Percentiles rank a stretch among this genome's conserved stretches.
phyloP scores from a whole-genome alignment of 495 filamentous ascomycete genomes.

The Penicillium paxilli region DNA sequence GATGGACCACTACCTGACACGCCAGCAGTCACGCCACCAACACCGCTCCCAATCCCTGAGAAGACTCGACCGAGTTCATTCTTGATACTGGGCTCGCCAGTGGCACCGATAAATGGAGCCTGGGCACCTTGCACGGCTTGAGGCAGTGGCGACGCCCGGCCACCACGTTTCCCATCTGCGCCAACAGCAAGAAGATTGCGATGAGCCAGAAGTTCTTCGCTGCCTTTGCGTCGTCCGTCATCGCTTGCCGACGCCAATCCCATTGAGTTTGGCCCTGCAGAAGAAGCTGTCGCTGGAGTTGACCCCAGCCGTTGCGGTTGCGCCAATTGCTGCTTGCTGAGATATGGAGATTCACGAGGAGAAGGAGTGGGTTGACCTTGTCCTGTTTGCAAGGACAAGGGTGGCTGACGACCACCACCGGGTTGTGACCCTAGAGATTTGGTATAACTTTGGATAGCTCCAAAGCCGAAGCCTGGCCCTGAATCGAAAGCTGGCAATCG shows the following conservation, averaged over 20 bases:
- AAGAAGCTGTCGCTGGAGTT: slow-evolving; percentile 15
- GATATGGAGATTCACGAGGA: slow-evolving; percentile 35
- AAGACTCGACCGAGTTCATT: slow-evolving; percentile 91
- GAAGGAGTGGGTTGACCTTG: slow-evolving; percentile 37
- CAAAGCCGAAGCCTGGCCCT: slow-evolving; percentile 40
- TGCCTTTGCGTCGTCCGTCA: slow-evolving; percentile 54
- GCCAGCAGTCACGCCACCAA: slow-evolving; percentile 62
- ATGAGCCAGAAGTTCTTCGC: slow-evolving; percentile 53
- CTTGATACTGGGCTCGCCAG: slow-evolving; percentile 82
- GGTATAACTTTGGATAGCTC: slow-evolving; percentile 49
- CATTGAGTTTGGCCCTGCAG: slow-evolving; percentile 24
- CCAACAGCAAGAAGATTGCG: slow-evolving; percentile 46
- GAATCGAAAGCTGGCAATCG: slow-evolving; percentile 37
- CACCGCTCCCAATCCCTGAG: slow-evolving; percentile 84
- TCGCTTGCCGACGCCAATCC: slow-evolving; percentile 30
- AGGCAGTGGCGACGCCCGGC: slow-evolving; percentile 73
- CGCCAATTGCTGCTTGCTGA: slow-evolving; percentile 29
- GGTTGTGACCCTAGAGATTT: slow-evolving; percentile 47
- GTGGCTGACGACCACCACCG: slow-evolving; percentile 32
- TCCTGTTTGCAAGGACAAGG: slow-evolving; percentile 35
- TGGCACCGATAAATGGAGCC: slow-evolving; percentile 70
- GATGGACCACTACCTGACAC: slow-evolving; percentile 50
- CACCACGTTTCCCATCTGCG: slow-evolving; percentile 46
- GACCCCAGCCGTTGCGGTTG: slow-evolving; percentile 32
- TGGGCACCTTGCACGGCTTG: slow-evolving; percentile 93